These are phyloP conservation scores for Phytopythium vexans DNA, from an alignment of 352 stramenopile genomes.

Conservation along the genomic window DNA sequence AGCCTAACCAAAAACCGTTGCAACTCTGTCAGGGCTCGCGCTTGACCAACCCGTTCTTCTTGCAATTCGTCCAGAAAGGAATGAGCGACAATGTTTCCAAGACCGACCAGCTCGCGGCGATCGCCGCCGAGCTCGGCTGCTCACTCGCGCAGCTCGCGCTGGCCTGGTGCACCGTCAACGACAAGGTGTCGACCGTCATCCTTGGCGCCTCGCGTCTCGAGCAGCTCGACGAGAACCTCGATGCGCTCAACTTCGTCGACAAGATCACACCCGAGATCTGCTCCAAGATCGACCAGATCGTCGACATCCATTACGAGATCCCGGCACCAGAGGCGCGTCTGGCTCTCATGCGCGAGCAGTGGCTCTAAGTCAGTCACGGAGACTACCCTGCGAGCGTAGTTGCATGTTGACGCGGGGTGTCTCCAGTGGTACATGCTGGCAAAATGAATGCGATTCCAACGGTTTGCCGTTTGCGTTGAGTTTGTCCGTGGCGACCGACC, in stretches of 20 bases:
- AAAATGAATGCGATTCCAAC: no score
- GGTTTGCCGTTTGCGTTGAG: no score
- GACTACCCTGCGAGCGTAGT: neutral
- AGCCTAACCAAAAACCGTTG: no score
- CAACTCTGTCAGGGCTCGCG: conserved; percentile 43
- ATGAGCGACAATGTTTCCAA: conserved; percentile 44
- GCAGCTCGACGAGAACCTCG: conserved; percentile 67
- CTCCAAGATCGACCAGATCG: conserved; percentile 57
- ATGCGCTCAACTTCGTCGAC: conserved; percentile 38
- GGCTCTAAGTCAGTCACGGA: conserved; percentile 14
- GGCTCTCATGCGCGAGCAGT: conserved; percentile 21
- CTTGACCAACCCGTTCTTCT: conserved; percentile 30
- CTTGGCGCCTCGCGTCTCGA: conserved; percentile 43
- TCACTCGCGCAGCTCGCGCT: conserved; percentile 47
- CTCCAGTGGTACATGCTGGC: no score
- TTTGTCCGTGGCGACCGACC: no score
- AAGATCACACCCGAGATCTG: conserved; percentile 67
- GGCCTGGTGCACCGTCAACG: conserved; percentile 46
- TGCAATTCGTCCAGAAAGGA: conserved; percentile 30
- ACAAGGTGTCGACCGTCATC: conserved; percentile 52
- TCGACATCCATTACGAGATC: conserved; percentile 33
- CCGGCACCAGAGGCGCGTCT: conserved; percentile 15
- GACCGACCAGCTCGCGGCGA: conserved; percentile 30
- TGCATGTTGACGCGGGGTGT: neutral
- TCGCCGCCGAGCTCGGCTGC: conserved; percentile 51